Evolutionary conservation across 768 basidiomycete genomes (phyloP), one percentile per base, ranked within the genome.

Genomic region (Mycena galopus): DNA sequence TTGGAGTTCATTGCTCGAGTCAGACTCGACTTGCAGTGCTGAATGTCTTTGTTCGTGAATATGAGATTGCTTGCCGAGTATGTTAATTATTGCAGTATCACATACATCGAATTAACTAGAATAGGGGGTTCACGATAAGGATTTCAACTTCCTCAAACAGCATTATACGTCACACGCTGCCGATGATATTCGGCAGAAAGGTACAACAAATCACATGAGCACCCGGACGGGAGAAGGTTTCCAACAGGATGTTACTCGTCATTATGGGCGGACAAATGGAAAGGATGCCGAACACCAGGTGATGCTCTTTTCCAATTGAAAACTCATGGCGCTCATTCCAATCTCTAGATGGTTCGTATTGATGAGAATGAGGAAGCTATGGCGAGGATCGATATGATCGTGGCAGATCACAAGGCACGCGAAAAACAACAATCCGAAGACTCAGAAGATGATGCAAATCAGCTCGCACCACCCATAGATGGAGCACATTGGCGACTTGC

Each of bases 311-410:
- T 1, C 32, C 4, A 33, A 35, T 16, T 25, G 9, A 17, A 11
- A 17, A 42, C 19, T 30, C 23, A 21, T 44, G 58, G 9, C 23
- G 30, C 6, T 50, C 47, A 37, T 2, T 21, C 53, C 33, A 1
- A 23, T 60, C 21, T 9, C 17, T 4, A 11, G 39, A 17, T 42
- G 17, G 16, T 4, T 9, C 47, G 35, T 37, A 59, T 65, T 17
- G 70, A 71, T n/a, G 70, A 71, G 27, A 66, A 60, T 14, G 70
- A 65, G 25, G 70, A 71, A 44, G 39, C 70, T 0, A 65, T 71
- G 70, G 70, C 70, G 4, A 23, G 58, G 0, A 47, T 71, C 12
- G 39, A 71, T 6, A 71, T 71, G 70, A 11, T 4, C 1, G 70
- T 71, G 2, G 47, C 37, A 6, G 51, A 32, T 14, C 35, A 61